These are phyloP conservation scores for Kluyveromyces sp. DNA, from an alignment of 1,139 yeast genomes.

Conservation along the genomic window DNA sequence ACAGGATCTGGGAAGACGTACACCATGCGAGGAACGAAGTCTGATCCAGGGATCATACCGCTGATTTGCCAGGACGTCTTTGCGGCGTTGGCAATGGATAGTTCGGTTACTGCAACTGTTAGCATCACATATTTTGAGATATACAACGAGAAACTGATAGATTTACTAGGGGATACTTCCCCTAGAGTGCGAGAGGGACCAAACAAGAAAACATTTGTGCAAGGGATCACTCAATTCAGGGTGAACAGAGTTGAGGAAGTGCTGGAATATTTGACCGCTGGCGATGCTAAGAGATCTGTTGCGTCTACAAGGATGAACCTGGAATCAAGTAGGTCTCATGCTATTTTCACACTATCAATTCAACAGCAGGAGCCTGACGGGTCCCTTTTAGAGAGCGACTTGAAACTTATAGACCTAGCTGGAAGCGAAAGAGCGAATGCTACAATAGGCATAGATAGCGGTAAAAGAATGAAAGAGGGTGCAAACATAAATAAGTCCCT, in stretches of 20 bases:
- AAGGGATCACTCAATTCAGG: slow-evolving; percentile 10
- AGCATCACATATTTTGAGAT: slow-evolving; percentile 46
- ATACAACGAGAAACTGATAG: slow-evolving; percentile 69
- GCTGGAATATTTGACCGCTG: slow-evolving; percentile 35
- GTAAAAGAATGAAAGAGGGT: slow-evolving; percentile 76
- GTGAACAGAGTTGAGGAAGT: slow-evolving; percentile 12
- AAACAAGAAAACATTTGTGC: slow-evolving; percentile 14
- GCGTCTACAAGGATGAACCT: slow-evolving; percentile 75
- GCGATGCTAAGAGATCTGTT: slow-evolving; percentile 56
- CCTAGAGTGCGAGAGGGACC: slow-evolving; percentile 14
- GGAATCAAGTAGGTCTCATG: slow-evolving; percentile 59
- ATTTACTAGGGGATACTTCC: slow-evolving; percentile 39
- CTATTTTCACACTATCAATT: slow-evolving; percentile 58
- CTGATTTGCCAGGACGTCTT: slow-evolving; percentile 14
- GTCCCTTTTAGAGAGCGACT: slow-evolving; percentile 54
- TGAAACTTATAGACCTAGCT: slow-evolving; percentile 61
- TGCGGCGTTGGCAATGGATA: slow-evolving; percentile 10
- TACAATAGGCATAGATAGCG: slow-evolving; percentile 51
- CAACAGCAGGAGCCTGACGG: slow-evolving; percentile 40
- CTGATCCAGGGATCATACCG: slow-evolving; percentile 63
- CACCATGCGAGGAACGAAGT: slow-evolving; percentile 64
- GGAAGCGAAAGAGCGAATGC: slow-evolving; percentile 72
- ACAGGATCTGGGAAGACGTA: slow-evolving; percentile 90
- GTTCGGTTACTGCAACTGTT: slow-evolving; percentile 8
- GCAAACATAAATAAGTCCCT: slow-evolving; percentile 79